A percentile compares a stretch with the other conserved stretches of the same genome.
Conservation (phyloP, 2,329 filamentous ascomycete genomes). For the Trichoderma sp. region DNA sequence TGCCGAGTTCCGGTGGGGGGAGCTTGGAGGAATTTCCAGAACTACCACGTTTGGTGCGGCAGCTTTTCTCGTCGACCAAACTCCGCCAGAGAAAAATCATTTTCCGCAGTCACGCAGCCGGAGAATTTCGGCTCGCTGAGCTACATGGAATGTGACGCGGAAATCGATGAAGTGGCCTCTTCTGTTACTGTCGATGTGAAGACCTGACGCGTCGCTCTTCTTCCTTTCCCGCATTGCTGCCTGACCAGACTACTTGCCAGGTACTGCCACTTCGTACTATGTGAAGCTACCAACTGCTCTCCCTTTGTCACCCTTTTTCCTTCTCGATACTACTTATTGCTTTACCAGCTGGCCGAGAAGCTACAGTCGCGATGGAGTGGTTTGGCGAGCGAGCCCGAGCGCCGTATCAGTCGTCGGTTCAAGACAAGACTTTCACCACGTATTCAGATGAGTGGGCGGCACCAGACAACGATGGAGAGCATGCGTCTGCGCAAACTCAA, state of each 20-base stretch:
- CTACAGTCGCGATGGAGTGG: conserved; percentile 18
- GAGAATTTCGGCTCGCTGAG: conserved; percentile 11
- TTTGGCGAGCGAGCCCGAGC: conserved; percentile 18
- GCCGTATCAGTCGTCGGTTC: conserved; percentile 19
- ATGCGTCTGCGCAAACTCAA: conserved; percentile 7
- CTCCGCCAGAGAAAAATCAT: conserved; percentile 8
- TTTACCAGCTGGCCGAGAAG: neutral
- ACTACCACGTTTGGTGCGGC: neutral
- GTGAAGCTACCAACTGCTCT: conserved; percentile 14
- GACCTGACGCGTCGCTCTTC: conserved; percentile 11
- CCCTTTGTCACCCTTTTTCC: neutral
- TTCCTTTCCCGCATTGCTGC: neutral
- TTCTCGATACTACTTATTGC: neutral
- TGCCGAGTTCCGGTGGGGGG: conserved; percentile 33
- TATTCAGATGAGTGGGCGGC: neutral
- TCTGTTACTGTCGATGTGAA: conserved; percentile 26
- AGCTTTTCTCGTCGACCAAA: conserved; percentile 14
- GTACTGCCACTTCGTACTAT: conserved; percentile 7
- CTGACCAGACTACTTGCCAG: conserved; percentile 1
- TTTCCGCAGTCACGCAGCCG: conserved; percentile 19
- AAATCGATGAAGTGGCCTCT: conserved; percentile 42
- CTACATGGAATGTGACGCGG: conserved; percentile 15
- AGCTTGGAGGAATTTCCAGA: conserved; percentile 7
- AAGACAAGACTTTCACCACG: conserved; percentile 5
- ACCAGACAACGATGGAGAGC: neutral